Conservation (phyloP, 2,329 filamentous ascomycete genomes). For the Fusarium tjaetaba region DNA sequence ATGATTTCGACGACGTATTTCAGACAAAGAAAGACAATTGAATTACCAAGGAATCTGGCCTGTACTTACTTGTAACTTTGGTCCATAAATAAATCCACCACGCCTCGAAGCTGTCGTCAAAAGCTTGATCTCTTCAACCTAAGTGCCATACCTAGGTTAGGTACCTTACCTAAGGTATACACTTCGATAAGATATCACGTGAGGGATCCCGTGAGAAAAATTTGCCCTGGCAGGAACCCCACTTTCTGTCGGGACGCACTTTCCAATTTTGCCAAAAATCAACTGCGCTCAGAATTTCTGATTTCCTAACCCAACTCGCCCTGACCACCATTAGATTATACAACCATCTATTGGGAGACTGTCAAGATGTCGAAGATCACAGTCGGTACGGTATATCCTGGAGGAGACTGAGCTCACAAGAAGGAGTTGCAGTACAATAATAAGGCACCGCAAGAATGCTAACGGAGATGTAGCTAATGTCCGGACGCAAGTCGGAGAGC, state of each 20-base stretch:
- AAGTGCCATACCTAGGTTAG: conserved; percentile 11
- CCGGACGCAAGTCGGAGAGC: conserved; percentile 90
- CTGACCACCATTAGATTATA: conserved; percentile 76
- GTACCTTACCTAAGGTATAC: neutral
- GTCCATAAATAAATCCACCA: neutral
- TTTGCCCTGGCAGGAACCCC: conserved; percentile 48
- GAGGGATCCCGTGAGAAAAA: conserved; percentile 47
- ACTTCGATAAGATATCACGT: conserved; percentile 41
- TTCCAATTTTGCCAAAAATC: conserved; percentile 34
- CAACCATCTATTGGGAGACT: conserved; percentile 83
- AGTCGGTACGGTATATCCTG: conserved; percentile 63
- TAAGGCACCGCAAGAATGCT: conserved; percentile 47
- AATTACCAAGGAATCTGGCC: neutral
- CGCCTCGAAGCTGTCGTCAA: conserved; percentile 12
- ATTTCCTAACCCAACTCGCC: conserved; percentile 44
- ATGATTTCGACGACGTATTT: neutral
- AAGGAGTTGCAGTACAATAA: neutral
- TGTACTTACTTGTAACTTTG: neutral
- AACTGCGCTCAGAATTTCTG: conserved; percentile 16
- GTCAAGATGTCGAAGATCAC: conserved; percentile 89
- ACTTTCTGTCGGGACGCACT: conserved; percentile 18
- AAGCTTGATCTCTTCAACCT: neutral
- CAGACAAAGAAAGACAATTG: neutral
- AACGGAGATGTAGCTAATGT: conserved; percentile 74
- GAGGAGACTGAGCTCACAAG: neutral